These are phyloP conservation scores for Salvia sclarea DNA, from an alignment of 305 asterid genomes.

Conservation along the genomic window DNA sequence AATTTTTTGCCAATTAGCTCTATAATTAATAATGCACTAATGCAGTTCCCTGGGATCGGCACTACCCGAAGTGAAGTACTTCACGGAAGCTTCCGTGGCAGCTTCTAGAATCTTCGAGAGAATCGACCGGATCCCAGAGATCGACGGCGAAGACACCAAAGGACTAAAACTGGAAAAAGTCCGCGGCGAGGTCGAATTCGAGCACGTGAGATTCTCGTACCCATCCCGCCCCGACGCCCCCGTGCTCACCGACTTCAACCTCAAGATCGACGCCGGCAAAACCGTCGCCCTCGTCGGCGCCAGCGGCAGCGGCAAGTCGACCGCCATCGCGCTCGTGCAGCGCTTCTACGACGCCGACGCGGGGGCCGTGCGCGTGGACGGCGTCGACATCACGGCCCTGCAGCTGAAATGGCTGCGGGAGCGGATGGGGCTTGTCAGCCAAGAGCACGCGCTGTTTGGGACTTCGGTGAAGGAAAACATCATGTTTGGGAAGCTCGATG, in stretches of 20 bases:
- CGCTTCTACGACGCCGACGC: slow-evolving; percentile 64
- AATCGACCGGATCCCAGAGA: slow-evolving; percentile 66
- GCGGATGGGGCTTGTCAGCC: slow-evolving; percentile 88
- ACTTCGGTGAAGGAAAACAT: slow-evolving; percentile 73
- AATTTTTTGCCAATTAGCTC: too few relatives aligned
- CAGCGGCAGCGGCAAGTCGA: slow-evolving; percentile 91
- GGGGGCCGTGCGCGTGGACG: slow-evolving; percentile 63
- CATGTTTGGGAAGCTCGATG: slow-evolving; percentile 72
- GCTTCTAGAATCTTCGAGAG: slow-evolving; percentile 68
- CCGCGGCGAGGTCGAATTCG: slow-evolving; percentile 65
- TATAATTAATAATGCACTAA: too few relatives aligned
- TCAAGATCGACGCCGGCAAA: slow-evolving; percentile 70
- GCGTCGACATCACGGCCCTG: slow-evolving; percentile 56
- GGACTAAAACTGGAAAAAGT: slow-evolving; percentile 49
- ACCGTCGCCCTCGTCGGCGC: slow-evolving; percentile 87
- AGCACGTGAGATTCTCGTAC: slow-evolving; percentile 55
- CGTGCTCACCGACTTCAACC: slow-evolving; percentile 63
- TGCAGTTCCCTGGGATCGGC: slow-evolving; percentile 83
- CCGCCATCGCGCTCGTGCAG: slow-evolving; percentile 68
- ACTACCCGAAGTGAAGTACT: slow-evolving; percentile 74
- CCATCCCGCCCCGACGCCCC: slow-evolving; percentile 67
- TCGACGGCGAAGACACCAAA: slow-evolving; percentile 52
- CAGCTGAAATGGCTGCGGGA: slow-evolving; percentile 78
- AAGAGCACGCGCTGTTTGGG: slow-evolving; percentile 82
- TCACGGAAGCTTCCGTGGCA: slow-evolving; percentile 90